Percentiles rank a stretch among this genome's conserved stretches.
Evolutionary conservation across 148 eudicot genomes (phyloP).

Genomic region (Simmondsia chinensis): DNA sequence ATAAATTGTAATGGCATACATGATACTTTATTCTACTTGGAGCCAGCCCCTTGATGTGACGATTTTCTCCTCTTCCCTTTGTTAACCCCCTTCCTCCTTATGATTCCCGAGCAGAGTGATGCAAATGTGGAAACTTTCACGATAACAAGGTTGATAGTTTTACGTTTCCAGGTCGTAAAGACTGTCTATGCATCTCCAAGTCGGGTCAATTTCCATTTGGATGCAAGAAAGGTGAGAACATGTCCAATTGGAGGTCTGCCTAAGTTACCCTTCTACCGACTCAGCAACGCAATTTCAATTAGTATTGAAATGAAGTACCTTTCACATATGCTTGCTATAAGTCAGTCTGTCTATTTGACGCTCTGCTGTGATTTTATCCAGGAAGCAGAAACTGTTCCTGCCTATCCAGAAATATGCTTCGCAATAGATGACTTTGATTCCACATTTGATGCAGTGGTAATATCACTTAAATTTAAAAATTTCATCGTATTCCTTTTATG

Average conservation of each 20-base stretch:
- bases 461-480: not conserved
- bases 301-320: too few relatives aligned
- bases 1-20: too few relatives aligned
- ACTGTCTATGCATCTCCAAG: constrained; percentile 99
- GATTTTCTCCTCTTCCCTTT: too few relatives aligned
- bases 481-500: not conserved
- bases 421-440: constrained; percentile 99
- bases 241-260: not conserved
- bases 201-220: constrained; percentile 92
- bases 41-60: too few relatives aligned
- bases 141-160: not conserved
- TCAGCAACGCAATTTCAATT: too few relatives aligned
- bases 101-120: too few relatives aligned
- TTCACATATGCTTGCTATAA: too few relatives aligned
- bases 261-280: too few relatives aligned
- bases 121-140: too few relatives aligned
- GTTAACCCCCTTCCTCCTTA: too few relatives aligned
- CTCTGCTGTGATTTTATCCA: constrained; percentile 19
- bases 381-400: constrained; percentile 94
- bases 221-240: constrained; percentile 81
- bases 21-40: too few relatives aligned
- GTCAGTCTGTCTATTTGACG: constrained; percentile 4
- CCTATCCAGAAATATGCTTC: constrained; percentile 98
- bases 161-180: constrained; percentile 63
- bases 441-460: constrained; percentile 97